Base-by-base conservation (phyloP, 1,284 basidiomycete species). In the Ganoderma resinaceum region DNA sequence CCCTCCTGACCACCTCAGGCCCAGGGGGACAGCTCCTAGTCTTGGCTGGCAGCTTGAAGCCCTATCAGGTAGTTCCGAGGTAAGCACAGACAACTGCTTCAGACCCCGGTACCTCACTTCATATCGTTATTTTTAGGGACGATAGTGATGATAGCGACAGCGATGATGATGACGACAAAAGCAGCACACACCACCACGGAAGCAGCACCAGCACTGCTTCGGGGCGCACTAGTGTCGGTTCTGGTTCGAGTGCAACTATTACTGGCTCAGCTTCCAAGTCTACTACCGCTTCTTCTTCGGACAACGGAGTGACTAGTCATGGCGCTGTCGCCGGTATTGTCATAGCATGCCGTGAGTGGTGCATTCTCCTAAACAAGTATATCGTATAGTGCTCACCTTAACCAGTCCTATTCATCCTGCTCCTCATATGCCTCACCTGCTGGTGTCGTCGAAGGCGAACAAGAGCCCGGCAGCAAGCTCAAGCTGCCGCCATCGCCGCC, bases 301-400 rank as follows among this genome's bases (percentile, higher is more conserved):
- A 38, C n/a, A 31, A 29, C 55, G 63, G 16, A n/a, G 55, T 77
- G 1, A 73, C 72, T 46, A 65, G 66, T 35, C 46, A 52, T 26
- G 74, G 75, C 8, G 74, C 72, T 1, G 73, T 78, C 12, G 76
- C 74, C n/a, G 77, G 77, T 1, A 76, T 79, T 9, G 75, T 76
- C 3, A 70, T 79, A 20, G 77, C 71, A 23, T 63, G 69, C 23
- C 31, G 78, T 78, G 65, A 69, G 78, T 74, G 7, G 5, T 20
- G 16, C 16, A 16, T 16, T 29, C 26, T 14, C 11, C 20, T 33
- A 2, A 20, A 11, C 11, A 43, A 33, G 37, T 16, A 16, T 40
- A 20, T 16, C 31, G 7, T n/a, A 14, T 23, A 49, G 23, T 23
- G 26, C 61, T 70, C 40, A 66, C 61, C 38, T 23, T 16, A 20